phyloP scores from a whole-genome alignment of 805 yeast genomes.

The Peterozyma xylosa region DNA sequence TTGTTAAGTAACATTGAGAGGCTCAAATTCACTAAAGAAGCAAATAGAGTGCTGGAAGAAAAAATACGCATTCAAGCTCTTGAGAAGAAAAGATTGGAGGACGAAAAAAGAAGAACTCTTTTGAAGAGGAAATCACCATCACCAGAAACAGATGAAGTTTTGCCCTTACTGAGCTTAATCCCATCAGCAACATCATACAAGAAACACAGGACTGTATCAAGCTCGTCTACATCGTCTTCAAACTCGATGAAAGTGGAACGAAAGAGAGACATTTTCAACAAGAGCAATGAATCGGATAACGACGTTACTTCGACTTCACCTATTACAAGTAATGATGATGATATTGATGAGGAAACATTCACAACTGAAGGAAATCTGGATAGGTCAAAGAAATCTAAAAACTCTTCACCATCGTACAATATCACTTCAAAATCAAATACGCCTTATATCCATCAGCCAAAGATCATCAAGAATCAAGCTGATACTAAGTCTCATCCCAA shows the following conservation, averaged over 20 bases:
- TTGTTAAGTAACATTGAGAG: not conserved
- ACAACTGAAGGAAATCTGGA: constrained; percentile 1
- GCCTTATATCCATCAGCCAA: not conserved
- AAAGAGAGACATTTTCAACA: not conserved
- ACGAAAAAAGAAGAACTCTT: not conserved
- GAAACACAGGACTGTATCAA: constrained; percentile 3
- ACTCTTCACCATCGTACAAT: not conserved
- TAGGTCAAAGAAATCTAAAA: not conserved
- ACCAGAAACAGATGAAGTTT: not conserved
- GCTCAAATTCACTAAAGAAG: not conserved
- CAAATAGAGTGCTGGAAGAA: not conserved
- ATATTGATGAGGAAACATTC: constrained; percentile 4
- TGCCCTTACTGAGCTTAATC: not conserved
- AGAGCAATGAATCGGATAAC: not conserved
- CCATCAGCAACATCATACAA: not conserved
- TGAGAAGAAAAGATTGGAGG: not conserved
- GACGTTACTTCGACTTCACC: not conserved
- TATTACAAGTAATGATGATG: constrained; percentile 6
- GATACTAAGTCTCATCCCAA: constrained; percentile 10
- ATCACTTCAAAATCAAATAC: not conserved
- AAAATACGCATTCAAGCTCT: not conserved
- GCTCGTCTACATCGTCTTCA: constrained; percentile 4
- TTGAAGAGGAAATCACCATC: not conserved
- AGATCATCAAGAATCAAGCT: constrained; percentile 15
- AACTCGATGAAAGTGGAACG: constrained; percentile 2